These are phyloP conservation scores for Yueomyces sp. DNA, from an alignment of 805 yeast species.

Conservation along the genomic window DNA sequence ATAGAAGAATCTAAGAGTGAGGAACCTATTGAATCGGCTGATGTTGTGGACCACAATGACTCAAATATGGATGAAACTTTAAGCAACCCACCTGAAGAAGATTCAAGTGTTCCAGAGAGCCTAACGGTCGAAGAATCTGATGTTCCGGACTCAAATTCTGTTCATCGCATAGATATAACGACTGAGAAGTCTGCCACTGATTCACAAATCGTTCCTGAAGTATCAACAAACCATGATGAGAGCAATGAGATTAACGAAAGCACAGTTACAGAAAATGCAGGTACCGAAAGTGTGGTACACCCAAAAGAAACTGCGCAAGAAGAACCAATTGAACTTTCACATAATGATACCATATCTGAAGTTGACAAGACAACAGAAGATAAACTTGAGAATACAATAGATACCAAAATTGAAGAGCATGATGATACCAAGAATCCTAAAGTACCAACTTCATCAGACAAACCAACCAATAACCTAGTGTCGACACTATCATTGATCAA, in stretches of 20 bases:
- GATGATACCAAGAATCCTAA: slow-evolving; percentile 1
- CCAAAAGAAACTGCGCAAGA: not conserved
- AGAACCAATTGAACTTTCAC: slow-evolving; percentile 1
- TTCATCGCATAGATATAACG: too few relatives aligned
- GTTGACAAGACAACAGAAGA: not conserved
- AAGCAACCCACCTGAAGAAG: too few relatives aligned
- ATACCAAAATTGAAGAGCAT: not conserved
- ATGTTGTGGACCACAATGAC: not conserved
- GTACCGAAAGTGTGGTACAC: too few relatives aligned
- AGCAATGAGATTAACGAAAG: too few relatives aligned
- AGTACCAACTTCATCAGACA: not conserved
- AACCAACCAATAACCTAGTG: slow-evolving; percentile 13
- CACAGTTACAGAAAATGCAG: too few relatives aligned
- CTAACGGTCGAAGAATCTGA: too few relatives aligned
- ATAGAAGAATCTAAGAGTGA: not conserved
- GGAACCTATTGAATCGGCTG: not conserved
- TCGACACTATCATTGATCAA: slow-evolving; percentile 32
- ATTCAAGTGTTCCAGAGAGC: too few relatives aligned
- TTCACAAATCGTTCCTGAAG: too few relatives aligned
- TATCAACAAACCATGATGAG: too few relatives aligned
- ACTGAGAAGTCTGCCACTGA: too few relatives aligned
- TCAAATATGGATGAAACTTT: not conserved
- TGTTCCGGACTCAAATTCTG: too few relatives aligned
- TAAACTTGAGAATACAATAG: not conserved
- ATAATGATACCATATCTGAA: slow-evolving; percentile 6